Evolutionary conservation across 164 flowering plant species (phyloP), one percentile per base, ranked within the genome.

Genomic region (Cinnamomum micranthum): DNA sequence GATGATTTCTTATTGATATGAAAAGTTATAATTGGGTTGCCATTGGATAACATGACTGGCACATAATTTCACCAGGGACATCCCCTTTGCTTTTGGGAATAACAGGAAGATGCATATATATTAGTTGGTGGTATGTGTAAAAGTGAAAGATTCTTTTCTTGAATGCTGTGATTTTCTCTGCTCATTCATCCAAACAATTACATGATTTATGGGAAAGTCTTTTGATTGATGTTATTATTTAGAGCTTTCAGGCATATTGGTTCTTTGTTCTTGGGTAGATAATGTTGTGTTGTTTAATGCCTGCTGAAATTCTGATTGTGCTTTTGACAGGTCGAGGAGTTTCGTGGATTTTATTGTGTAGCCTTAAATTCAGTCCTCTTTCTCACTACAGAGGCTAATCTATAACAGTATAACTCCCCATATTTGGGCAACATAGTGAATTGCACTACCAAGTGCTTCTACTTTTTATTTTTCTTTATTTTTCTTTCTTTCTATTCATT

Each of bases 391-490:
- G 47, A 67, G 69, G n/a, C 47, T 12, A 31, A 31, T 31, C 35
- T 31, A 31, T 31, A 31, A 31, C 35, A 31, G 6, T 31, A 27
- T 33, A 19, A 6, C 47, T 19, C 28, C 35, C 41, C 20, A 50
- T n/a, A 9, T 12, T 65, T 75, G 58, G 55, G 72, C 55, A 72
- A 35, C 60, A 59, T 51, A 58, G 75, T 80, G 81, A 69, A 70
- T 58, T 75, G 68, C 59, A 55, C 69, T 51, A 69, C 62, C 71
- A 62, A 79, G 3, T 71, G 75, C 12, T 62, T 23, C 27, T 64
- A 9, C 17, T 11, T 2, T 22, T 13, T 24, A 4, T 64, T 35
- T 33, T 33, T 6, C 41, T 33, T 6, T 33, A 6, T 6, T 35
- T 41, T 41, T 41, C 47, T 41, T 41, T 41, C 47, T 41, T 41